Conservation (phyloP, 306 rosid genomes). For the Dryas drummondii region DNA sequence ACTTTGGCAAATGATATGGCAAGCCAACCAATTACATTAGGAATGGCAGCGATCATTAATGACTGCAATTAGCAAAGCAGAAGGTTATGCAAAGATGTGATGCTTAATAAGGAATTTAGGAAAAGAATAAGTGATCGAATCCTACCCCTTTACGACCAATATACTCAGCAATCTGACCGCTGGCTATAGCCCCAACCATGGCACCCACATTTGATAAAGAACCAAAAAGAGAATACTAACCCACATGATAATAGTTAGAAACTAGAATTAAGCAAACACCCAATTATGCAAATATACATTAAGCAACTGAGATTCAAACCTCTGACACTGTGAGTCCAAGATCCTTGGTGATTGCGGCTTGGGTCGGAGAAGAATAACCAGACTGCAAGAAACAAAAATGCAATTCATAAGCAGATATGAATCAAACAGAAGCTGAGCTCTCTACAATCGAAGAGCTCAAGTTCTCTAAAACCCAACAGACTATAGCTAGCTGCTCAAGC, state of each 20-base stretch:
- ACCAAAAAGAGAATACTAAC: constrained; percentile 81
- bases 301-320: constrained; percentile 42
- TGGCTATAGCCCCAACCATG: constrained; percentile 96
- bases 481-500: background rate
- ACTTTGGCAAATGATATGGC: constrained; percentile 83
- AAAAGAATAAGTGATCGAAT: constrained; percentile 4
- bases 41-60: constrained; percentile 87
- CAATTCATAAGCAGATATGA: background rate
- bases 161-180: constrained; percentile 94
- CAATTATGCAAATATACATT: constrained; percentile 1
- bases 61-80: constrained; percentile 56
- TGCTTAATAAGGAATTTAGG: background rate
- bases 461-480: background rate
- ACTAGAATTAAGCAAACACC: background rate
- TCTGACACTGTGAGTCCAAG: constrained; percentile 81
- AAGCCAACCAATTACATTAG: constrained; percentile 92
- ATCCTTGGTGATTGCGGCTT: constrained; percentile 74
- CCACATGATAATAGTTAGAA: constrained; percentile 28
- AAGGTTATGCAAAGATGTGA: background rate
- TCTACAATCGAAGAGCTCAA: background rate
- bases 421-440: background rate
- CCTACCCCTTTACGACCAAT: constrained; percentile 95
- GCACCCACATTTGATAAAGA: constrained; percentile 96
- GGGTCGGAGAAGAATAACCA: constrained; percentile 95
- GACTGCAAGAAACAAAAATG: constrained; percentile 40